Evolutionary conservation across 1,139 yeast genomes (phyloP), one percentile per base, ranked within the genome.

Genomic region (Starmera stellimalicola): DNA sequence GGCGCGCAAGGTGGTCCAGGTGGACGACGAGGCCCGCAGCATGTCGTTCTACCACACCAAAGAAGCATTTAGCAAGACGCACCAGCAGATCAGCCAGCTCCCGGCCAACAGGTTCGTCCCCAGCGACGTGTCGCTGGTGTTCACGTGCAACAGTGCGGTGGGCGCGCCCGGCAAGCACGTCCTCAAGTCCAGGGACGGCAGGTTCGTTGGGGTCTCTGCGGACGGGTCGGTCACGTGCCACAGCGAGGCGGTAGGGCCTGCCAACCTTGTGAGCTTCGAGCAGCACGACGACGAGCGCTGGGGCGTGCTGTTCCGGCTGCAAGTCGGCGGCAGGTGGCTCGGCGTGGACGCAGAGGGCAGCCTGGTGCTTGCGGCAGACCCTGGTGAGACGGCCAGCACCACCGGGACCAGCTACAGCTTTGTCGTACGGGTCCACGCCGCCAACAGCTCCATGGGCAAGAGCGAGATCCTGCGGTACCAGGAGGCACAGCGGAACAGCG

Each of bases 181-280:
- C 0, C 38, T 64, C 32, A 63, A 62, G 35, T 50, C 51, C 3
- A 36, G 50, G 1, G 39, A 45, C 7, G 62, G 61, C 2, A 54
- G 48, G 16, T 65, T 57, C 34, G 35, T 67, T 2, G 42, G 58
- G 3, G 46, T 51, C 18, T 43, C 42, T 7, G 35, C 38, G 7
- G 48, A 44, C 22, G 51, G 50, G 5, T 32, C 30, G 3, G 33
- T 62, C 7, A 49, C 50, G 17, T 55, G 55, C 14, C 47, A 52
- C 15, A 47, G 65, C 3, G 54, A 57, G 10, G 68, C 68, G 1
- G 47, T 66, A 12, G 62, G 69, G 2, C 54, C 52, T 6, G 45
- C 50, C 24, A 62, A 63, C 30, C 53, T 59, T 5, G 57, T 65
- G 37, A 46, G 41, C 9, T 42, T 64, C 7, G 31, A 26, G 31